Conservation (phyloP, 108 stramenopile genomes). For the Skeletonema costatum region DNA sequence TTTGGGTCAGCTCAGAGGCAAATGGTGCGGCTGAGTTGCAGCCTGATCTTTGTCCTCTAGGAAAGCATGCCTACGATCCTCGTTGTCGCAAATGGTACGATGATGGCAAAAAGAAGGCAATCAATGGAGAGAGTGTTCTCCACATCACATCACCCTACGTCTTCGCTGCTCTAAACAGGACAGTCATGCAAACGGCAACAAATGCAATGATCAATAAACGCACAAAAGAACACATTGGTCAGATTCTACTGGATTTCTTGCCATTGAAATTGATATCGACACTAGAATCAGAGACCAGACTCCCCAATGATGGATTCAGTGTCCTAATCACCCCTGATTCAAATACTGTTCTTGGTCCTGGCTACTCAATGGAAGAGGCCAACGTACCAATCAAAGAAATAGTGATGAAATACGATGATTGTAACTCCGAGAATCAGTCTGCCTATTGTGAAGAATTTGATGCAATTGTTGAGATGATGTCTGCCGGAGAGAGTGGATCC, state of each 20-base stretch:
- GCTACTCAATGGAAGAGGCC: constrained; percentile 6
- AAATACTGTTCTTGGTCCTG: constrained; percentile 40
- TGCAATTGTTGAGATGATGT: constrained; percentile 35
- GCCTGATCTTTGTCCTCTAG: constrained; percentile 56
- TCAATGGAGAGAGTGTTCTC: background rate
- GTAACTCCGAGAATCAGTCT: background rate
- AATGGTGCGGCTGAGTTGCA: constrained; percentile 48
- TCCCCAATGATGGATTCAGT: constrained; percentile 3
- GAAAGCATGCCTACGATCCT: constrained; percentile 64
- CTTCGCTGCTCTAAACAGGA: constrained; percentile 6
- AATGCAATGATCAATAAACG: constrained; percentile 4
- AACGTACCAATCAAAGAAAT: constrained; percentile 18
- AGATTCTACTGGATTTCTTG: constrained; percentile 11
- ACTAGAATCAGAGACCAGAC: constrained; percentile 2
- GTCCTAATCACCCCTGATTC: constrained; percentile 44
- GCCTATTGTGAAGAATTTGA: constrained; percentile 12
- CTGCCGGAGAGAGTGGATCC: constrained; percentile 10
- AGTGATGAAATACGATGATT: constrained; percentile 30
- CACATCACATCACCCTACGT: constrained; percentile 33
- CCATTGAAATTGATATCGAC: background rate
- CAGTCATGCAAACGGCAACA: constrained; percentile 8
- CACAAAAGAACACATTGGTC: constrained; percentile 23
- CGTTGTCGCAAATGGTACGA: constrained; percentile 51
- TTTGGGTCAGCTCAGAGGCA: constrained; percentile 35
- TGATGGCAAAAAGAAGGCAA: constrained; percentile 37